Evolutionary conservation across 2,329 filamentous ascomycete genomes (phyloP), one percentile per base, ranked within the genome.

Genomic region (Aphanocladium album): DNA sequence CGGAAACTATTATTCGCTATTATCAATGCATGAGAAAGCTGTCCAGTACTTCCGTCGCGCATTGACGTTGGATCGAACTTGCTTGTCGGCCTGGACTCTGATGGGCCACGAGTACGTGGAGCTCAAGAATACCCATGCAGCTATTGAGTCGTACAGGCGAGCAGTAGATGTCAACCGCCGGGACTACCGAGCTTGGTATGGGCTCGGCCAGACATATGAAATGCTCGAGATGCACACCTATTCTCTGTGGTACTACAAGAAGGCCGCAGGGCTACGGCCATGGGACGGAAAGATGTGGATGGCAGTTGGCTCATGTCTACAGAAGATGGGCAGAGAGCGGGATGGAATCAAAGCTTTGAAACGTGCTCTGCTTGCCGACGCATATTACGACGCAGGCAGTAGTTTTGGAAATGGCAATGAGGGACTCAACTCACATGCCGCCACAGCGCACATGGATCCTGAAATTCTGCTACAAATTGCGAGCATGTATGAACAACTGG

Each of bases 231-330:
- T 97, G 91, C 91, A 96, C 71, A 92, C 93, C 47, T 99, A 99
- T 72, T 93, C 93, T 1, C 78, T 99, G 0, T 98, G 95, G 83
- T 99, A 99, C 76, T 97, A 96, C 78, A 96, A 98, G 71, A 91
- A 95, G 60, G 95, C 95, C 0, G 93, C 93, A 0, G 91, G 92
- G 0, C 80, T 99, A 1, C 86, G 93, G n/a, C 92, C 93, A 0
- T 97, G 93, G 81, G 95, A 99, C 67, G 91, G 93, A 0, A 98
- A 98, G 74, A 96, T 99, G 90, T 99, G 95, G 95, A 89, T 95
- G 79, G 95, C 95, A 0, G 92, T 99, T 5, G 95, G 91, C 11
- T 90, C 90, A 37, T 97, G 93, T 71, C 87, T 96, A 64, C 89
- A 93, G 63, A 93, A 93, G 71, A 96, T 97, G 82, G 89, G 88